phyloP scores from a whole-genome alignment of 306 rosid genomes.

The Malus orientalis region DNA sequence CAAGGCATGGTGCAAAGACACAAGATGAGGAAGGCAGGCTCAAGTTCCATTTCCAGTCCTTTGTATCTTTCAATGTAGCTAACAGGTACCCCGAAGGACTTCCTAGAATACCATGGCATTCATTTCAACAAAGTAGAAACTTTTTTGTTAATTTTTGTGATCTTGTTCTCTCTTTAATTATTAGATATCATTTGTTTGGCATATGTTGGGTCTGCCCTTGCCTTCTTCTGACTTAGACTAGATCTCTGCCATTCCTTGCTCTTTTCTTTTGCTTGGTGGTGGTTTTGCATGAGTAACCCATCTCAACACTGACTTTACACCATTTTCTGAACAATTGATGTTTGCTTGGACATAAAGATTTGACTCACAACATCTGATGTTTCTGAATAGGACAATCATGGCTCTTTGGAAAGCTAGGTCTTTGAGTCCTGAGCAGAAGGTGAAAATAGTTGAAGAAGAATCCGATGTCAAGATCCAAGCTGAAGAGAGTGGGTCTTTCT shows the following conservation, averaged over 20 bases:
- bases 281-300: neutral
- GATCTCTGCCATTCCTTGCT: neutral
- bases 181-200: neutral
- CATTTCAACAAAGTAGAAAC: neutral
- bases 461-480: constrained; percentile 48
- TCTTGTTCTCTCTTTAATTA: constrained; percentile 4
- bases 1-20: constrained; percentile 79
- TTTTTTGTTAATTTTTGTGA: neutral
- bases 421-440: constrained; percentile 89
- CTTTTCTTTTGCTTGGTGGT: neutral
- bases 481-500: constrained; percentile 71
- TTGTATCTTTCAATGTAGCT: constrained; percentile 86
- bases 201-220: neutral
- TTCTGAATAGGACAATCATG: constrained; percentile 74
- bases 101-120: constrained; percentile 9
- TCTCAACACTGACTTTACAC: neutral
- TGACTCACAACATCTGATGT: constrained; percentile 11
- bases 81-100: constrained; percentile 47
- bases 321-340: neutral
- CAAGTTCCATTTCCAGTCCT: constrained; percentile 88
- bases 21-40: constrained; percentile 90
- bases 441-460: constrained; percentile 73
- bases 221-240: neutral
- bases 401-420: constrained; percentile 94
- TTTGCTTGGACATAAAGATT: neutral